phyloP scores from a whole-genome alignment of 2,329 filamentous ascomycete genomes.

The Sarocladiaceae sp. region DNA sequence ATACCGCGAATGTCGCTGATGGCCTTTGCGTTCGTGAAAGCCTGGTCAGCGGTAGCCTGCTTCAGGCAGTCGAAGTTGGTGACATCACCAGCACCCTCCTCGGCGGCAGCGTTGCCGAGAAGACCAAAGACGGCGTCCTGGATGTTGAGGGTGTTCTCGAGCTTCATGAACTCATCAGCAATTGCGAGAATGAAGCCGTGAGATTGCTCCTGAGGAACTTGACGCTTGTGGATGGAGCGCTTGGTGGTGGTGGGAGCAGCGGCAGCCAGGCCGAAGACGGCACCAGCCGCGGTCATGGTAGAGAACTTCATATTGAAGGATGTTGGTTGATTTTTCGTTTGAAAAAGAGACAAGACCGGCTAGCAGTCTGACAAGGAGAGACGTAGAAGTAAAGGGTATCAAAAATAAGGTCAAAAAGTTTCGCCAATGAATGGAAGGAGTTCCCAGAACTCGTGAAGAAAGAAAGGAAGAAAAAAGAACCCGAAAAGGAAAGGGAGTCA shows the following conservation, averaged over 20 bases:
- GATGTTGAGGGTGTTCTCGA: slow-evolving; percentile 48
- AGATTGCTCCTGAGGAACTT: slow-evolving; percentile 55
- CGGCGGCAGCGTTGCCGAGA: slow-evolving; percentile 39
- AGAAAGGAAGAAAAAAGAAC: not conserved
- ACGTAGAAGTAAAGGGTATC: slow-evolving; percentile 7
- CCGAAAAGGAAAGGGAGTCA: slow-evolving; percentile 7
- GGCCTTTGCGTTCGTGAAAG: slow-evolving; percentile 56
- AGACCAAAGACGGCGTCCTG: slow-evolving; percentile 49
- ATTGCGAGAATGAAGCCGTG: slow-evolving; percentile 44
- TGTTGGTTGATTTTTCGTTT: not conserved
- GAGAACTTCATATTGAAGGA: slow-evolving; percentile 16
- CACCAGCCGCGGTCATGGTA: slow-evolving; percentile 3
- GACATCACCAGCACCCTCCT: slow-evolving; percentile 32
- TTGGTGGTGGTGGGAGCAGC: slow-evolving; percentile 14
- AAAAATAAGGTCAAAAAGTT: not conserved
- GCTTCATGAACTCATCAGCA: slow-evolving; percentile 38
- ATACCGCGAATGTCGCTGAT: slow-evolving; percentile 47
- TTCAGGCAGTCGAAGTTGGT: slow-evolving; percentile 40
- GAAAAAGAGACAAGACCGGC: slow-evolving; percentile 1
- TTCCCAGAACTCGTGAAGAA: slow-evolving; percentile 8
- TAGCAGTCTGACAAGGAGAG: slow-evolving; percentile 5
- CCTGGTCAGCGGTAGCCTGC: slow-evolving; percentile 51
- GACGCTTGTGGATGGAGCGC: slow-evolving; percentile 20
- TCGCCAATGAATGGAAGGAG: slow-evolving; percentile 10
- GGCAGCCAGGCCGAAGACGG: slow-evolving; percentile 15